Conservation (phyloP, 192 early-diverging fungal species). For the Coemansia sp. region DNA sequence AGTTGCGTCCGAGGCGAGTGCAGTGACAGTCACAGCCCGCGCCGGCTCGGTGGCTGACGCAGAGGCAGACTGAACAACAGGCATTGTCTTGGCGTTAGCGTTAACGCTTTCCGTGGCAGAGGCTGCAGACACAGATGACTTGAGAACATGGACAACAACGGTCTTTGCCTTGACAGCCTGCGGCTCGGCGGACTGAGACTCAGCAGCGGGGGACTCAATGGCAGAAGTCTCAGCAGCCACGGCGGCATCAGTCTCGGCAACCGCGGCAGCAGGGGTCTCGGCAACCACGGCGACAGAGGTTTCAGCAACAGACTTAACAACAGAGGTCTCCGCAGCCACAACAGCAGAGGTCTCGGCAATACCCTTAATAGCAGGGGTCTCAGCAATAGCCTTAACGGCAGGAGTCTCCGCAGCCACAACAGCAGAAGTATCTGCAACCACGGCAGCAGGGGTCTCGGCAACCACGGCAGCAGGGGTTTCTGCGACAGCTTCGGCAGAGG, state of each 20-base stretch:
- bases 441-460: background rate
- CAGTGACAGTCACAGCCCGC: background rate
- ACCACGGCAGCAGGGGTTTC: background rate
- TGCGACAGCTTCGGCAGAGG: background rate
- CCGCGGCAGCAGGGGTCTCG: background rate
- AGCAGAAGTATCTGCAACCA: background rate
- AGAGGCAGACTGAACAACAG: background rate
- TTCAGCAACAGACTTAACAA: background rate
- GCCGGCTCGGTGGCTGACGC: background rate
- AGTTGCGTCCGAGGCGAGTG: background rate
- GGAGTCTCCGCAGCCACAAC: background rate
- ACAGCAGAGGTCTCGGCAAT: conserved; percentile 1
- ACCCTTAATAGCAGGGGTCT: conserved; percentile 11
- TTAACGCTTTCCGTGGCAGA: conserved; percentile 2
- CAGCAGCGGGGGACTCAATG: background rate
- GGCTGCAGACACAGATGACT: background rate
- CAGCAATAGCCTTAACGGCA: background rate
- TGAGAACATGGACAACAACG: too few species aligned
- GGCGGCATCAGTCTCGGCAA: background rate
- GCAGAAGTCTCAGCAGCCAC: background rate
- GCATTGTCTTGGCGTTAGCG: background rate
- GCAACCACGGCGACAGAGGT: background rate
- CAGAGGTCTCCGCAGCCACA: background rate
- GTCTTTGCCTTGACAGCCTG: background rate
- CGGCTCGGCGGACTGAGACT: background rate